These are phyloP conservation scores for Letharia columbiana DNA, from an alignment of 495 filamentous ascomycete species.

Conservation along the genomic window DNA sequence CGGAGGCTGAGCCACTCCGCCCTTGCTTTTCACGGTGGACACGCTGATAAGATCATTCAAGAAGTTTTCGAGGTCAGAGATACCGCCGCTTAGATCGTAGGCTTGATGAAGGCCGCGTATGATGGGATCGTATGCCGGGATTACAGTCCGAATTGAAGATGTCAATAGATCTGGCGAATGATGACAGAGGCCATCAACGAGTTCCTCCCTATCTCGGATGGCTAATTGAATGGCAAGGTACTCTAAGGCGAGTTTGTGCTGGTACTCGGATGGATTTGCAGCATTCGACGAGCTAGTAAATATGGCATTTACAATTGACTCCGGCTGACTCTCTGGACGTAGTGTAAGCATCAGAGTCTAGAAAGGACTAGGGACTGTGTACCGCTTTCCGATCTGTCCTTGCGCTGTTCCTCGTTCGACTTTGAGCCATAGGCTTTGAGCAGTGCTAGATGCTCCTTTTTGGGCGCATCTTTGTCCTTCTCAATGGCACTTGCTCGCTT, in stretches of 20 bases:
- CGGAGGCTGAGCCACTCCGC: slow-evolving; percentile 30
- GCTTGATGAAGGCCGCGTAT: slow-evolving; percentile 55
- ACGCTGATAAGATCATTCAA: slow-evolving; percentile 50
- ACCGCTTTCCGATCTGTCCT: slow-evolving; percentile 35
- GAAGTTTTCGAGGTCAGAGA: slow-evolving; percentile 50
- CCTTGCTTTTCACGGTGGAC: slow-evolving; percentile 24
- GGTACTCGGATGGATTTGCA: slow-evolving; percentile 35
- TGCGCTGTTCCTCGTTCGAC: slow-evolving; percentile 42
- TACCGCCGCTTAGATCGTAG: slow-evolving; percentile 51
- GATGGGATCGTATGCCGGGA: slow-evolving; percentile 55
- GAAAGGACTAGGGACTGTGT: neutral
- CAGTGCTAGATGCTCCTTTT: slow-evolving; percentile 39
- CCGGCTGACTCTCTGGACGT: slow-evolving; percentile 1
- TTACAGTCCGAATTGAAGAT: slow-evolving; percentile 43
- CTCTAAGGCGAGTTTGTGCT: slow-evolving; percentile 48
- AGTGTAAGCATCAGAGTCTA: neutral
- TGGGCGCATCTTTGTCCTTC: slow-evolving; percentile 38
- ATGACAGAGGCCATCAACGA: slow-evolving; percentile 48
- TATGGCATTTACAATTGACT: slow-evolving; percentile 47
- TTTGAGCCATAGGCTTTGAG: slow-evolving; percentile 42
- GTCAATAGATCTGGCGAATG: slow-evolving; percentile 53
- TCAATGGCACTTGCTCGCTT: slow-evolving; percentile 46
- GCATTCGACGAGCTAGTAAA: slow-evolving; percentile 26
- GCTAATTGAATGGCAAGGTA: slow-evolving; percentile 50
- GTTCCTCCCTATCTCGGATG: slow-evolving; percentile 52